phyloP scores from a whole-genome alignment of 192 early-diverging fungal species.

The Helicostylum pulchrum region DNA sequence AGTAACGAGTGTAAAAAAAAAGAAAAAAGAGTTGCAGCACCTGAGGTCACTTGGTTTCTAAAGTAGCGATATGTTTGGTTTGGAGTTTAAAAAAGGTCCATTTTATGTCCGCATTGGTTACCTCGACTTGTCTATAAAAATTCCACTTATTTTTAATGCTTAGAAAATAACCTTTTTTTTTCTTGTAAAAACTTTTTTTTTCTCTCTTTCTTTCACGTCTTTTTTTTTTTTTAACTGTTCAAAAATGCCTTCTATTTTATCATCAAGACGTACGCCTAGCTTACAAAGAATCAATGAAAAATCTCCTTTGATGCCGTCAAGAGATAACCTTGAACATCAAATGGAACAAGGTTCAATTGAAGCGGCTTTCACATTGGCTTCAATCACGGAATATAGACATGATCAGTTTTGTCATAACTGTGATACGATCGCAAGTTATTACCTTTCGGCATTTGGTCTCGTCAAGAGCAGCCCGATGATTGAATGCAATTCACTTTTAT shows the following conservation, averaged over 20 bases:
- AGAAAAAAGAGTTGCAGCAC: neutral
- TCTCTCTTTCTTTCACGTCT: neutral
- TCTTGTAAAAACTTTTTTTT: neutral
- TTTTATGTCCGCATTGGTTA: neutral
- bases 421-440: slow-evolving; percentile 7
- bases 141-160: slow-evolving; percentile 5
- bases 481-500: neutral
- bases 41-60: slow-evolving; percentile 5
- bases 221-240: neutral
- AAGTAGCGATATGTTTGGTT: neutral
- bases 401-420: slow-evolving; percentile 7
- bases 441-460: neutral
- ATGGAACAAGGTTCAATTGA: slow-evolving; percentile 5
- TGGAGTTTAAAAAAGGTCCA: slow-evolving; percentile 4
- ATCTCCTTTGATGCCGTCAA: neutral
- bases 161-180: neutral
- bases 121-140: no score
- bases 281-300: neutral
- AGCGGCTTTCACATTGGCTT: neutral
- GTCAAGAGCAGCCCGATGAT: neutral
- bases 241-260: slow-evolving; percentile 9
- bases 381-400: neutral
- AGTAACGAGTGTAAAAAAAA: no score
- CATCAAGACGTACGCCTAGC: neutral
- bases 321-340: neutral